Conservation (phyloP, 2,329 filamentous ascomycete genomes). For the Podosphaera fusca region DNA sequence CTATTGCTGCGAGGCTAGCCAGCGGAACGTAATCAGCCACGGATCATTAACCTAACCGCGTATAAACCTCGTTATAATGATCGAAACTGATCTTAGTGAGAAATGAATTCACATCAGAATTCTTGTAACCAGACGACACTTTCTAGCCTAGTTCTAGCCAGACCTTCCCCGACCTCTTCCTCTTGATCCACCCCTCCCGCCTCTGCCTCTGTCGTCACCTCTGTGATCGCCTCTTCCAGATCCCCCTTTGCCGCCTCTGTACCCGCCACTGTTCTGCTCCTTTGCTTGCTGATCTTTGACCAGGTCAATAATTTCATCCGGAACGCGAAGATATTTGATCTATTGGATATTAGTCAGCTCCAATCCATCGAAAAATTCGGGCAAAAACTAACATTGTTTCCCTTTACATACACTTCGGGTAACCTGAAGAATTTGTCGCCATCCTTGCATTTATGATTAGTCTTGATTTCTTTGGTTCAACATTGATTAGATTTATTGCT, state of each 20-base stretch:
- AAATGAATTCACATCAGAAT: too few species aligned
- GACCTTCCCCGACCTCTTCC: slow-evolving; percentile 11
- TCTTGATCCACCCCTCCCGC: slow-evolving; percentile 13
- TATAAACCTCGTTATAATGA: too few species aligned
- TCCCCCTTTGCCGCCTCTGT: slow-evolving; percentile 41
- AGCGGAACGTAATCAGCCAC: too few species aligned
- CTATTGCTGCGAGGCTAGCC: too few species aligned
- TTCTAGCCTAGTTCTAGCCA: too few species aligned
- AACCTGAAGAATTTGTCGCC: slow-evolving; percentile 84
- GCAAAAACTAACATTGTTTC: slow-evolving; percentile 54
- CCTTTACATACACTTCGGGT: slow-evolving; percentile 86
- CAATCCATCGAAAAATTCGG: neutral
- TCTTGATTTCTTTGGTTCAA: neutral
- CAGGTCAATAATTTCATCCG: slow-evolving; percentile 86
- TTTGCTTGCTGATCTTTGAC: slow-evolving; percentile 63
- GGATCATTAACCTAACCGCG: too few species aligned
- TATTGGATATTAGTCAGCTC: slow-evolving; percentile 3
- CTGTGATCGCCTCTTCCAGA: slow-evolving; percentile 31
- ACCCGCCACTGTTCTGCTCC: slow-evolving; percentile 19
- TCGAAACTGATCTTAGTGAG: too few species aligned
- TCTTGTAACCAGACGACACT: too few species aligned
- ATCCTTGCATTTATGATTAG: slow-evolving; percentile 29
- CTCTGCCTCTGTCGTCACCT: slow-evolving; percentile 23
- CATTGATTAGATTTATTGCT: slow-evolving; percentile 2
- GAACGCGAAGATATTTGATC: slow-evolving; percentile 96